phyloP scores from a whole-genome alignment of 495 filamentous ascomycete genomes.

The Clohesyomyces aquaticus region DNA sequence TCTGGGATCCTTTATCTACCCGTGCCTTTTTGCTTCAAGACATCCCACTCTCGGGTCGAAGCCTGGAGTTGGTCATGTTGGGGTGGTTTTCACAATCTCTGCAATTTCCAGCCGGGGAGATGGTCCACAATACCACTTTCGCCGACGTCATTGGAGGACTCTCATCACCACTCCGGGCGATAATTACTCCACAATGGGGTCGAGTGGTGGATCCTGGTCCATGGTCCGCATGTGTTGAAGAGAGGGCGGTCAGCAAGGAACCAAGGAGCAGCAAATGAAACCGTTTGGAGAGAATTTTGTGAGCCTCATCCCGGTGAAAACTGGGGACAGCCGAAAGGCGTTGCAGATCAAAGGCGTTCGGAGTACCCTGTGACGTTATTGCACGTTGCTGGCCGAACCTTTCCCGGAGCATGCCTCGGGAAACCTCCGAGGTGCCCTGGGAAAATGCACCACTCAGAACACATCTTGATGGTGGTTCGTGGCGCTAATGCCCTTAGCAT shows the following conservation, averaged over 20 bases:
- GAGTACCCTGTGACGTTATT: constrained; percentile 22
- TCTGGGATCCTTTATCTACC: constrained; percentile 29
- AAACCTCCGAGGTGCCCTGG: neutral
- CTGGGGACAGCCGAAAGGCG: constrained; percentile 3
- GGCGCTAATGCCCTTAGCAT: neutral
- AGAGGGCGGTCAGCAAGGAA: constrained; percentile 17
- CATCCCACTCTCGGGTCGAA: constrained; percentile 4
- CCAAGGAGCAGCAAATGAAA: no score
- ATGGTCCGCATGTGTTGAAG: constrained; percentile 22
- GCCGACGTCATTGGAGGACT: constrained; percentile 27
- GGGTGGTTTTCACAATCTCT: constrained; percentile 15
- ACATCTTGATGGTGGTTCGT: neutral
- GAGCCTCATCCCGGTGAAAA: constrained; percentile 28
- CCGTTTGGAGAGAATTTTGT: constrained; percentile 9
- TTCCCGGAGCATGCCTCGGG: neutral
- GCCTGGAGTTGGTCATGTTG: neutral
- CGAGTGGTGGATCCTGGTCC: constrained; percentile 18
- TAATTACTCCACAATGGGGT: constrained; percentile 4
- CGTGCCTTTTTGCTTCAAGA: neutral
- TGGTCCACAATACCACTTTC: constrained; percentile 14
- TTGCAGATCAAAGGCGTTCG: constrained; percentile 25
- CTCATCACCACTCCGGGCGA: neutral
- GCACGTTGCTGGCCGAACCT: constrained; percentile 22
- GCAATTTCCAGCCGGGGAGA: constrained; percentile 17
- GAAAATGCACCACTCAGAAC: neutral